Evolutionary conservation across 306 rosid genomes (phyloP).

Genomic region (Arachis hypogaea): DNA sequence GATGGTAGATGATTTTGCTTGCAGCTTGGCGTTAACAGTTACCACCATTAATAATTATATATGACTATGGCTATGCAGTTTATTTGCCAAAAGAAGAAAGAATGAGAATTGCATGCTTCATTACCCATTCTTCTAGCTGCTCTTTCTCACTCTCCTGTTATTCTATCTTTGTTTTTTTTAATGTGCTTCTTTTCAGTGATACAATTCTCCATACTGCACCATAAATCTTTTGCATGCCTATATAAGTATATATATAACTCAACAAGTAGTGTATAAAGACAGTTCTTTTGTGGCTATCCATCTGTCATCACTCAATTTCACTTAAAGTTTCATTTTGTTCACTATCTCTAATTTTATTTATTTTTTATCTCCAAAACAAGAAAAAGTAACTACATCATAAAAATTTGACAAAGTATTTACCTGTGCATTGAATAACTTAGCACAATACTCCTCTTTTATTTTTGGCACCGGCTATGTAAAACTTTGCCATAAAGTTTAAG

Average conservation of each 20-base stretch:
- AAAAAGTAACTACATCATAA: slow-evolving; percentile 27
- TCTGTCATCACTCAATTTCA: slow-evolving; percentile 14
- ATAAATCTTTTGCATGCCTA: slow-evolving; percentile 20
- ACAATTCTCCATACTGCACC: slow-evolving; percentile 19
- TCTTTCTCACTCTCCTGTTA: not conserved
- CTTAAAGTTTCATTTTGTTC: slow-evolving; percentile 28
- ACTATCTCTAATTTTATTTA: slow-evolving; percentile 1
- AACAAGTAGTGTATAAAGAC: not conserved
- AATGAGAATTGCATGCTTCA: slow-evolving; percentile 10
- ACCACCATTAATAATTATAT: not conserved
- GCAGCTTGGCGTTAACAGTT: not conserved
- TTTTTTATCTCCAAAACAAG: not conserved
- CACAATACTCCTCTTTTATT: too few species aligned
- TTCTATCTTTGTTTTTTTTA: not conserved
- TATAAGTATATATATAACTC: not conserved
- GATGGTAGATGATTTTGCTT: not conserved
- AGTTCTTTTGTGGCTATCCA: slow-evolving; percentile 25
- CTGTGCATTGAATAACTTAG: too few species aligned
- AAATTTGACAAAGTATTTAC: slow-evolving; percentile 14
- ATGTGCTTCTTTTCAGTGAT: slow-evolving; percentile 31
- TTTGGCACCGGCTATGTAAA: too few species aligned
- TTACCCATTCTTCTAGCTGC: not conserved
- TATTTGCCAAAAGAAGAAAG: slow-evolving; percentile 18
- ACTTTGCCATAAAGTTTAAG: too few species aligned
- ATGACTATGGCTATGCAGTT: not conserved